Evolutionary conservation across 495 filamentous ascomycete species (phyloP).

Genomic region (Daldinia childiae): DNA sequence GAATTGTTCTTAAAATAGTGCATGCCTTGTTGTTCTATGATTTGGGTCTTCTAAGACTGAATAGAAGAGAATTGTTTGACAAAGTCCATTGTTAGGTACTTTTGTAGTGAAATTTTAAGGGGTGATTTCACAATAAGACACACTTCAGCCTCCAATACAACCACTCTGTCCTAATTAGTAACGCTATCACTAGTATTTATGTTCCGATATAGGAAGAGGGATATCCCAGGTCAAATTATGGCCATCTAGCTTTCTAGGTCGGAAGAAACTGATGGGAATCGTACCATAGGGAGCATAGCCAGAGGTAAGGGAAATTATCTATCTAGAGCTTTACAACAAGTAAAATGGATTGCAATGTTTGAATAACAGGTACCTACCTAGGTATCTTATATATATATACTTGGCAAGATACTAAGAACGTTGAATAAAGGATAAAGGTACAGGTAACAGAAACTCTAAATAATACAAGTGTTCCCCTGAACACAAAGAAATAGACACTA

Average conservation of each 20-base stretch:
- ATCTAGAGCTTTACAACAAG: too few species aligned
- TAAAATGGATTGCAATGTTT: too few species aligned
- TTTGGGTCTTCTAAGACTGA: background rate
- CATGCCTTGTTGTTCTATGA: background rate
- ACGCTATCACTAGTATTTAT: background rate
- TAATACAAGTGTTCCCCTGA: background rate
- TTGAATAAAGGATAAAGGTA: background rate
- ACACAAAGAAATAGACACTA: slow-evolving; percentile 1
- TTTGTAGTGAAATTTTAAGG: background rate
- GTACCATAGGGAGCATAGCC: too few species aligned
- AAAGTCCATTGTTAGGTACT: background rate
- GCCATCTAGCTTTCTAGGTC: background rate
- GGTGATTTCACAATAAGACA: background rate
- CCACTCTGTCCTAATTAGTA: background rate
- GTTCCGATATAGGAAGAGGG: background rate
- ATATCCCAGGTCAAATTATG: background rate
- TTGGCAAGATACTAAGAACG: background rate
- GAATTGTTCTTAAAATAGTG: background rate
- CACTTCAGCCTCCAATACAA: too few species aligned
- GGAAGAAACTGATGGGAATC: background rate
- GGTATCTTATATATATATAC: background rate
- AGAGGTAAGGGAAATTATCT: too few species aligned
- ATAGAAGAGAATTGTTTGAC: background rate
- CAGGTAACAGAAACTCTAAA: background rate
- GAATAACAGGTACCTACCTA: too few species aligned